Evolutionary conservation across 177 flowering plant species (phyloP), one percentile per base, ranked within the genome.

Genomic region (Telopea speciosissima): DNA sequence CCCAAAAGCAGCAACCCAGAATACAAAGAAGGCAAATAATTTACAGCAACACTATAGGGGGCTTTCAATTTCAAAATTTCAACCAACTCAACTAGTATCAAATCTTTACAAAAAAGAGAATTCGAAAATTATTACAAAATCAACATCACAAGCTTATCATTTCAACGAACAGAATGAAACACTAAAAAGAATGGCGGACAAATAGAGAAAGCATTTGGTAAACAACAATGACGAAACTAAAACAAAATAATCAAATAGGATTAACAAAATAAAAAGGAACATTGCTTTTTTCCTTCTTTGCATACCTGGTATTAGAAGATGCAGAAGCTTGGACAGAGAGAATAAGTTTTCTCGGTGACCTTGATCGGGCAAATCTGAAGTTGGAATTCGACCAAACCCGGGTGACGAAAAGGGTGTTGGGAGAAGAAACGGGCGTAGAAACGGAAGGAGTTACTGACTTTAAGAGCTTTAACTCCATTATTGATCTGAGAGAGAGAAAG

Each of bases 381-480:
- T 56, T 26, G 24, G 26, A 54, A 70, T 23, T 59, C 16, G 68
- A 40, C 60, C n/a, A n/a, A n/a, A n/a, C n/a, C n/a, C 52, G 66
- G 58, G 67, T 66, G 68, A 68, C 8, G 25, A 74, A 79, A 65
- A 22, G 7, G 73, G 71, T 75, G 16, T 6, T 70, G 79, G 83
- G 78, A 72, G 74, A 63, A 31, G 58, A 31, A 22, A 58, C 6
- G 62, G 21, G 63, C 65, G 11, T 54, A 22, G 75, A 36, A 63
- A 68, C 33, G 22, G 74, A 62, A 22, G 83, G n/a, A n/a, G n/a
- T n/a, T n/a, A n/a, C 22, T 21, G 73, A 60, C 68, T 71, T 65
- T 40, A 80, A 26, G 23, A 83, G 67, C 78, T 76, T 78, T 13
- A 78, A 74, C 78, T 82, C 88, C 88, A 85, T 85, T 73, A 73